These are phyloP conservation scores for Ceratocystis huliohia DNA, from an alignment of 2,329 filamentous ascomycete genomes.

Conservation along the genomic window DNA sequence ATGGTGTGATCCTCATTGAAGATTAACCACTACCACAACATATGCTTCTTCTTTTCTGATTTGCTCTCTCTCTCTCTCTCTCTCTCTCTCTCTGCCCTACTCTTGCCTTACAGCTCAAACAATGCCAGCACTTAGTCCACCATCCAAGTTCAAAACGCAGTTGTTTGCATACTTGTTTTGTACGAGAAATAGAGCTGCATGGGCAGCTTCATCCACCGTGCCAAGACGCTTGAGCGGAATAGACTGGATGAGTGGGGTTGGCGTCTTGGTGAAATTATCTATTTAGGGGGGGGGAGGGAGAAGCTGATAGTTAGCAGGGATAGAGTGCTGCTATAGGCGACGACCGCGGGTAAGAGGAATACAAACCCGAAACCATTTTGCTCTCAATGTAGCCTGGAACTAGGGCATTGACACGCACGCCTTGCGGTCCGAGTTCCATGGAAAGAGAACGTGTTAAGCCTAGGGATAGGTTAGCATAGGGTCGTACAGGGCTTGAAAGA, in stretches of 20 bases:
- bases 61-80: neutral
- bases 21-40: constrained; percentile 24
- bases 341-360: neutral
- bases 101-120: constrained; percentile 22
- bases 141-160: constrained; percentile 74
- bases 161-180: constrained; percentile 76
- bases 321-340: neutral
- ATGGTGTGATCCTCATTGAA: constrained; percentile 36
- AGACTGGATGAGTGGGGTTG: constrained; percentile 5
- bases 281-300: no score
- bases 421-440: constrained; percentile 45
- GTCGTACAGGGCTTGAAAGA: no score
- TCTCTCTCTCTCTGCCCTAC: neutral
- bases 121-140: constrained; percentile 59
- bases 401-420: constrained; percentile 66
- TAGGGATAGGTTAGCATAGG: constrained; percentile 25
- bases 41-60: neutral
- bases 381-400: constrained; percentile 75
- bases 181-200: constrained; percentile 66
- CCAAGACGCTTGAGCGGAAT: constrained; percentile 47
- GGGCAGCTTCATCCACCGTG: constrained; percentile 57
- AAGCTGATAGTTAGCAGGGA: neutral
- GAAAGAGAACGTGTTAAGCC: constrained; percentile 57
- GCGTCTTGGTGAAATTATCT: constrained; percentile 13
- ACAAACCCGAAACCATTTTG: constrained; percentile 59